These are phyloP conservation scores for Fusarium begoniae DNA, from an alignment of 2,329 filamentous ascomycete genomes.

Conservation along the genomic window DNA sequence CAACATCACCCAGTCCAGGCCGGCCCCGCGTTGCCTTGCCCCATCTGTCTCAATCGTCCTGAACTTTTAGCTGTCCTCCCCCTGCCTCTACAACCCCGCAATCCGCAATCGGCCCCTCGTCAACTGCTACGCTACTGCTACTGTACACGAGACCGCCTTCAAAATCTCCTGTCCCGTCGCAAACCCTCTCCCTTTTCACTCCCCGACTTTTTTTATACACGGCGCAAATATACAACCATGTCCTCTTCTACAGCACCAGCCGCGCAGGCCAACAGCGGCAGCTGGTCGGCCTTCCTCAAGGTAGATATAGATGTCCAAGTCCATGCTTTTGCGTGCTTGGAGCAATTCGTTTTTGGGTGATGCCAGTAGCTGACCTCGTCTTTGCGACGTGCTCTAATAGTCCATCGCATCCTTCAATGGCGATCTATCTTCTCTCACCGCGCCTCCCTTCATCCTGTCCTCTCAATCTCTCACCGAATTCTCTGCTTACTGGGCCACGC, in stretches of 20 bases:
- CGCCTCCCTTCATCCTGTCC: constrained; percentile 84
- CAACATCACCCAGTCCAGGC: background rate
- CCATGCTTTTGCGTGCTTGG: background rate
- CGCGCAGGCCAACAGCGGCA: constrained; percentile 54
- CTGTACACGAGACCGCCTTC: constrained; percentile 30
- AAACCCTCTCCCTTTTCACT: constrained; percentile 9
- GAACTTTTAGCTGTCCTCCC: constrained; percentile 13
- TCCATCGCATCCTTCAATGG: constrained; percentile 85
- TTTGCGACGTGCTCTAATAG: constrained; percentile 47
- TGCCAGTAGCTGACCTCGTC: constrained; percentile 20
- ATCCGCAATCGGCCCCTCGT: constrained; percentile 38
- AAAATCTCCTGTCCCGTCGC: constrained; percentile 21
- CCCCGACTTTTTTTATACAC: background rate
- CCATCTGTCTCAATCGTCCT: constrained; percentile 4
- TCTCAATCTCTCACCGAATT: constrained; percentile 82
- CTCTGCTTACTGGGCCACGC: constrained; percentile 84
- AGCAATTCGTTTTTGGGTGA: constrained; percentile 3
- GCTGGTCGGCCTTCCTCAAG: constrained; percentile 64
- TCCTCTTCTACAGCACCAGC: constrained; percentile 43
- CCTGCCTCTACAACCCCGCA: constrained; percentile 39
- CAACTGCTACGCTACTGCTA: constrained; percentile 10
- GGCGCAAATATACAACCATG: constrained; percentile 40
- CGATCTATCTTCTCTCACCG: constrained; percentile 81
- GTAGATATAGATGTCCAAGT: constrained; percentile 48
- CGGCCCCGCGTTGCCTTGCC: constrained; percentile 23